phyloP scores from a whole-genome alignment of 2,329 filamentous ascomycete genomes.

The Akanthomyces muscarius region DNA sequence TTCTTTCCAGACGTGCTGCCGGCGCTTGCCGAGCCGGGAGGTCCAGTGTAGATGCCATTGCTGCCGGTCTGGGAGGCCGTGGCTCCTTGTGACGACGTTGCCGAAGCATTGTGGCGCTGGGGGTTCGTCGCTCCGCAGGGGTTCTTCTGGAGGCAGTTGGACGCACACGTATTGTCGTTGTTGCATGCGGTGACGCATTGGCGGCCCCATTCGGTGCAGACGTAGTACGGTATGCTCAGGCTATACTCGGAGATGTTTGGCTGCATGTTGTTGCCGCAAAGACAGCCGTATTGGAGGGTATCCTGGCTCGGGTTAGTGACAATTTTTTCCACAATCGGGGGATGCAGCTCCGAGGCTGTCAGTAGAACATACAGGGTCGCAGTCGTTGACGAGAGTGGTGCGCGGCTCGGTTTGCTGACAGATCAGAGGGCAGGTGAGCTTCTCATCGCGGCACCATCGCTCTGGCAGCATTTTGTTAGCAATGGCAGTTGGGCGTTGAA shows the following conservation, averaged over 20 bases:
- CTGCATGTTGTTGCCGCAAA: constrained; percentile 61
- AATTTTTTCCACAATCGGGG: constrained; percentile 1
- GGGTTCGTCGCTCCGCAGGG: constrained; percentile 70
- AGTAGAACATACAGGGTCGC: constrained; percentile 53
- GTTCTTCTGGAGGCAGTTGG: constrained; percentile 59
- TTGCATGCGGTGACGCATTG: constrained; percentile 62
- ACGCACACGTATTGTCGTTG: constrained; percentile 53
- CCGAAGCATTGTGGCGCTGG: constrained; percentile 52
- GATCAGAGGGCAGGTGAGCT: constrained; percentile 64
- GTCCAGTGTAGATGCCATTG: constrained; percentile 37
- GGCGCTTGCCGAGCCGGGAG: constrained; percentile 20
- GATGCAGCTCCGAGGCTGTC: neutral
- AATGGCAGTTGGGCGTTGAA: neutral
- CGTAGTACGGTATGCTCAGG: constrained; percentile 72
- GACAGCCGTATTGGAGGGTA: constrained; percentile 64
- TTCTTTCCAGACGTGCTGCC: constrained; percentile 16
- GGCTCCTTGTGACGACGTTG: constrained; percentile 40
- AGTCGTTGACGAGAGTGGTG: constrained; percentile 58
- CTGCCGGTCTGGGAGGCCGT: constrained; percentile 28
- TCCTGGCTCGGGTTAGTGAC: constrained; percentile 34
- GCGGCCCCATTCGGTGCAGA: constrained; percentile 67
- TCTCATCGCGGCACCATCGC: constrained; percentile 63
- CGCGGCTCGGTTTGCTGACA: constrained; percentile 57
- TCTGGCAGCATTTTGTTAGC: constrained; percentile 36
- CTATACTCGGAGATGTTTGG: constrained; percentile 76